phyloP scores from a whole-genome alignment of 2,329 filamentous ascomycete species.

The Aspergillus latus region DNA sequence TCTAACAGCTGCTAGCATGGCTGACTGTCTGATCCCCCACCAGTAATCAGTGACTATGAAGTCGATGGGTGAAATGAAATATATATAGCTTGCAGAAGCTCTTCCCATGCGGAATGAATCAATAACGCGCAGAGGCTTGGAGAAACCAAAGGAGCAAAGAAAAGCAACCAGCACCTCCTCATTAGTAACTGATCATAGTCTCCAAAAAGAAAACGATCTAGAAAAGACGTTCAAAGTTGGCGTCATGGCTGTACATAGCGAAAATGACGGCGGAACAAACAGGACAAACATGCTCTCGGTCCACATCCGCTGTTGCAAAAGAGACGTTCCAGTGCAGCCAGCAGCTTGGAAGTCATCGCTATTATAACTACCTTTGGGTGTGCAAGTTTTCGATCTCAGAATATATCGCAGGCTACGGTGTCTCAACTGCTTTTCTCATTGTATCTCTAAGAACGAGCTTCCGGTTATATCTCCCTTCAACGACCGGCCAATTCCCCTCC shows the following conservation, averaged over 20 bases:
- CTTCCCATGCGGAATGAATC: too few species aligned
- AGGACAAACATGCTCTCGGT: conserved; percentile 17
- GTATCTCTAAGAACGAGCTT: not conserved
- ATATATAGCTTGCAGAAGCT: not conserved
- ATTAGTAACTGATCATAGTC: too few species aligned
- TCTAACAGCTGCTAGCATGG: not conserved
- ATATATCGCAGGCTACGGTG: conserved; percentile 12
- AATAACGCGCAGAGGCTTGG: not conserved
- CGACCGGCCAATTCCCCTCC: not conserved
- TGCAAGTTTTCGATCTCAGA: not conserved
- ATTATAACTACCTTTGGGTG: not conserved
- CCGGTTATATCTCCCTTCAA: not conserved
- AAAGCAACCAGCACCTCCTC: too few species aligned
- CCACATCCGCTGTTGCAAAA: conserved; percentile 15
- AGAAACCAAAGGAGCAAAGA: not conserved
- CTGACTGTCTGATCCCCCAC: too few species aligned
- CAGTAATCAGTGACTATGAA: not conserved
- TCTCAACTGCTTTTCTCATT: not conserved
- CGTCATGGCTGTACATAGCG: too few species aligned
- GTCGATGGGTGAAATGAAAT: not conserved
- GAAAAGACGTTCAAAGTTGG: too few species aligned
- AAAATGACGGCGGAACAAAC: conserved; percentile 8
- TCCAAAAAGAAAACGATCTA: too few species aligned
- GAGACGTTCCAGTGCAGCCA: conserved; percentile 1
- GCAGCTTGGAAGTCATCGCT: conserved; percentile 1